A percentile compares a stretch with the other conserved stretches of the same genome.
Evolutionary conservation across 2,329 filamentous ascomycete species (phyloP).

Genomic region (Colletotrichum sp.): DNA sequence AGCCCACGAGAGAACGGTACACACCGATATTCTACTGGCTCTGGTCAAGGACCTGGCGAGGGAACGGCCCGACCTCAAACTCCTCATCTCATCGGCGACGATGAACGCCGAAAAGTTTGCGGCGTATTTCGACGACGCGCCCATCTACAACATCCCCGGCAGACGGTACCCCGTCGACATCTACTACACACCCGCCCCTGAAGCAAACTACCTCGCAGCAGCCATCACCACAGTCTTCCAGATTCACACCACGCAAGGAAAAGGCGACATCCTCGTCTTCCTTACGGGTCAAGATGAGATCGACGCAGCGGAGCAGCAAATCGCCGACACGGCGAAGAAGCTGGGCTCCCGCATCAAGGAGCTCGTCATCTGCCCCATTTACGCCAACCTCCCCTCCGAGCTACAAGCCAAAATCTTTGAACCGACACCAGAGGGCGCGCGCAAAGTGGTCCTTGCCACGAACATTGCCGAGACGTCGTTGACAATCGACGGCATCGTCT

Average conservation of each 20-base stretch:
- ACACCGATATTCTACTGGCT: slow-evolving; percentile 88
- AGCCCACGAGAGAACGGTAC: slow-evolving; percentile 90
- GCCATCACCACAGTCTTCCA: slow-evolving; percentile 94
- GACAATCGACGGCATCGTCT: slow-evolving; percentile 95
- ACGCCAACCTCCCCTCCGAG: slow-evolving; percentile 90
- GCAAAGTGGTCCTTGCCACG: slow-evolving; percentile 92
- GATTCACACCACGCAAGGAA: slow-evolving; percentile 85
- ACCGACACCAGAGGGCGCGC: slow-evolving; percentile 80
- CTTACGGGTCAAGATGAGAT: slow-evolving; percentile 97
- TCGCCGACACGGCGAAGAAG: slow-evolving; percentile 86
- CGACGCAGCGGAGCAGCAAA: slow-evolving; percentile 81
- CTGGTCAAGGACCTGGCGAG: slow-evolving; percentile 87
- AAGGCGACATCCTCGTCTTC: slow-evolving; percentile 92
- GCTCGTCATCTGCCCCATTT: slow-evolving; percentile 90
- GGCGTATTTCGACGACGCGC: slow-evolving; percentile 87
- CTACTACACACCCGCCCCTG: slow-evolving; percentile 87
- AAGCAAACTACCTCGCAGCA: slow-evolving; percentile 91
- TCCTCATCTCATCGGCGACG: slow-evolving; percentile 92
- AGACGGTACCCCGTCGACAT: slow-evolving; percentile 89
- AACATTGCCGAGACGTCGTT: slow-evolving; percentile 97
- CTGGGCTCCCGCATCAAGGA: slow-evolving; percentile 84
- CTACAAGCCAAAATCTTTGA: slow-evolving; percentile 94
- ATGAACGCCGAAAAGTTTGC: slow-evolving; percentile 94
- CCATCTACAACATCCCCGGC: slow-evolving; percentile 94
- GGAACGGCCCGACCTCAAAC: slow-evolving; percentile 82